Conservation (phyloP, 169 alveolate species). For the Plasmodium vinckei region DNA sequence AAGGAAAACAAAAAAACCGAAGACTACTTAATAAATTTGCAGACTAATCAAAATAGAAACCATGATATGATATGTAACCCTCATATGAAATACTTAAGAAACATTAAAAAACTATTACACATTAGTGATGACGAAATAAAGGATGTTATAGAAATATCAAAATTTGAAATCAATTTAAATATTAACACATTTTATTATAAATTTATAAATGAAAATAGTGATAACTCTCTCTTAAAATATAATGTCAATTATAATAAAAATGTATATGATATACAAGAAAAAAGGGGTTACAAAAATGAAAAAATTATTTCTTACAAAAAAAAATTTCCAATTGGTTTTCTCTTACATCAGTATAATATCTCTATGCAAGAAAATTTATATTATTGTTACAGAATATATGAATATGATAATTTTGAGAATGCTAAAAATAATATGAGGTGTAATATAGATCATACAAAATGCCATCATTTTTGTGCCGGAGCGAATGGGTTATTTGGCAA, state of each 20-base stretch:
- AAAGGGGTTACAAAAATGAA: conserved; percentile 9
- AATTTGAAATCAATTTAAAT: conserved; percentile 40
- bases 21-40: no score
- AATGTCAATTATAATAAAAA: conserved; percentile 39
- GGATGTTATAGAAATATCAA: conserved; percentile 32
- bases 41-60: no score
- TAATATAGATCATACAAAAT: no score
- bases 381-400: conserved; percentile 1
- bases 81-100: conserved; percentile 3
- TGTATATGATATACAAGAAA: conserved; percentile 38
- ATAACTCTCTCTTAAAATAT: conserved; percentile 9
- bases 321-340: not conserved
- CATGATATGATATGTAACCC: no score
- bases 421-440: no score
- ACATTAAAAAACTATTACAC: conserved; percentile 28
- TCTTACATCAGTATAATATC: conserved; percentile 6
- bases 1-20: no score
- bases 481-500: no score
- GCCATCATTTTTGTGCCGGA: no score
- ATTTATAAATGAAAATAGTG: conserved; percentile 15
- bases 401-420: no score
- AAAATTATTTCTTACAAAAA: conserved; percentile 14
- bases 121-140: conserved; percentile 34
- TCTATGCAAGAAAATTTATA: conserved; percentile 8
- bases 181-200: conserved; percentile 30